Evolutionary conservation across 176 grass and related monocot genomes (phyloP), one percentile per base, ranked within the genome.

Genomic region (Luzula sylvatica): DNA sequence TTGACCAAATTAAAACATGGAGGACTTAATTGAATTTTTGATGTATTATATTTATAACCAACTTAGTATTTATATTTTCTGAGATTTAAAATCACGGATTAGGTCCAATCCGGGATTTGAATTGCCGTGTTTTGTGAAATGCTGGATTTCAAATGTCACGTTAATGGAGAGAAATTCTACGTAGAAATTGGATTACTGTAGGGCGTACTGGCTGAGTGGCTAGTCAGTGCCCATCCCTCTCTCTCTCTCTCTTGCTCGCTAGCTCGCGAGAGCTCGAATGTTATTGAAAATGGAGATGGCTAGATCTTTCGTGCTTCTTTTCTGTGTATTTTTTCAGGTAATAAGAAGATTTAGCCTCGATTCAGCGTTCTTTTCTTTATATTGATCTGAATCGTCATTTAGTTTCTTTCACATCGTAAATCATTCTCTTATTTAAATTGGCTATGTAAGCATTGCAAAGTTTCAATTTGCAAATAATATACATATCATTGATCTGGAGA

Each of bases 291-390:
- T 52, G 49, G 21, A 52, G n/a, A 12, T 25, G 24, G 50, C 3
- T 15, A 23, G 41, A 14, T 22, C 16, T n/a, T 12, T 58, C 18
- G 8, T 46, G 16, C 7, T 61, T 61, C 3, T 61, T 35, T 61
- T 45, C 56, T 61, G 40, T 41, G 24, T 23, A 3, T 7, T 56
- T 32, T 26, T 61, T 60, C 35, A 60, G 56, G 56, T 61, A 61
- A 11, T 9, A 9, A 35, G 15, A 5, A 58, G 20, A 2, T 42
- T 30, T 42, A 14, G n/a, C 39, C 30, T 35, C 30, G 9, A 35
- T 35, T 35, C 5, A 35, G 7, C 30, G 7, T 23, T 44, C 24
- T 40, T 6, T 11, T 61, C 14, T 45, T 23, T 61, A 20, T 20
- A 24, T 8, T 44, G 38, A 45, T 23, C 11, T 20, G 6, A 25